phyloP scores from a whole-genome alignment of 306 rosid genomes.

The Rosa rugosa region DNA sequence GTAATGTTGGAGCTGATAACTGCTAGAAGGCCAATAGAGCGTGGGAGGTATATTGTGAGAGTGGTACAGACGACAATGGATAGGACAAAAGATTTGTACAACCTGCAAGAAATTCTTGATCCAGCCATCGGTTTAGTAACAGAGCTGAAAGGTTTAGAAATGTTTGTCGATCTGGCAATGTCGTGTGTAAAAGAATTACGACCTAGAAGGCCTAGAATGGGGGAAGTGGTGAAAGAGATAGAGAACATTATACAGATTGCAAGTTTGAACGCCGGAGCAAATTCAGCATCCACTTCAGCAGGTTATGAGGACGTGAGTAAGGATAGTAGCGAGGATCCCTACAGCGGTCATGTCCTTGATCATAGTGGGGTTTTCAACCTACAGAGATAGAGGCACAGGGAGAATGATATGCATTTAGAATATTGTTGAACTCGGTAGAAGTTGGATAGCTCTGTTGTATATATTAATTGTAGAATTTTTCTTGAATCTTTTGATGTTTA shows the following conservation, averaged over 20 bases:
- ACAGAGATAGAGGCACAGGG: not conserved
- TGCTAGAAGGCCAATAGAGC: too few relatives aligned
- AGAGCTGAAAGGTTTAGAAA: constrained; percentile 48
- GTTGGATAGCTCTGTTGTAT: not conserved
- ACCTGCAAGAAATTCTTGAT: constrained; percentile 46
- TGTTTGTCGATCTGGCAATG: constrained; percentile 56
- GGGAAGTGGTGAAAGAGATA: constrained; percentile 72
- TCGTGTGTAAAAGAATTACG: constrained; percentile 57
- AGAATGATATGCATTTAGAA: not conserved
- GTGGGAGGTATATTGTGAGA: too few relatives aligned
- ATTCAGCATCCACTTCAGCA: constrained; percentile 46
- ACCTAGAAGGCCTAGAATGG: constrained; percentile 65
- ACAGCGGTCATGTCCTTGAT: constrained; percentile 21
- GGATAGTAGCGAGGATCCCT: constrained; percentile 27
- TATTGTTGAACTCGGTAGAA: not conserved
- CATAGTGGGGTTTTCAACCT: constrained; percentile 17
- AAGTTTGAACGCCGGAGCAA: constrained; percentile 50
- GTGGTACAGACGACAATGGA: too few relatives aligned
- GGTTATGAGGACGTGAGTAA: constrained; percentile 31
- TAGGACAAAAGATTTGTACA: constrained; percentile 40
- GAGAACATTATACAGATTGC: constrained; percentile 52
- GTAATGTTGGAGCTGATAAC: too few relatives aligned
- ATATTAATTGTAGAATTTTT: too few relatives aligned
- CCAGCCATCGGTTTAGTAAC: constrained; percentile 34
- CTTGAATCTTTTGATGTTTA: too few relatives aligned